Percentiles rank a stretch among this genome's conserved stretches.
phyloP scores from a whole-genome alignment of 2,329 filamentous ascomycete species.

The Aulographum hederae region DNA sequence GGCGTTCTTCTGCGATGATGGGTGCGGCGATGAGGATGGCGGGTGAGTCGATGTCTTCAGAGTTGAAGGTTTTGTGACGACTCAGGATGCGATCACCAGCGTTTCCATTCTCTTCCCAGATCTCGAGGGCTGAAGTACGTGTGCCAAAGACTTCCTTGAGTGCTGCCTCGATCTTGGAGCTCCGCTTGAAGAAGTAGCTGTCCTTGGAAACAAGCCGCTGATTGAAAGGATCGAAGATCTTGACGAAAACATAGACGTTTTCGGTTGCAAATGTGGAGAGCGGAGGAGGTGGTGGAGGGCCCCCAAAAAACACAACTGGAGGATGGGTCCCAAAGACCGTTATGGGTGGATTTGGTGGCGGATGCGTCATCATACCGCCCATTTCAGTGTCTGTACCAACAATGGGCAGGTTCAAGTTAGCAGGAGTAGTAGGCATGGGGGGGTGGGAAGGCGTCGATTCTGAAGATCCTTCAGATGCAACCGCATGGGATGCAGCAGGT shows the following conservation, averaged over 20 bases:
- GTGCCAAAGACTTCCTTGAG: too few species aligned
- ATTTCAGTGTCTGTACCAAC: too few species aligned
- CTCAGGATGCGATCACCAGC: conserved; percentile 11
- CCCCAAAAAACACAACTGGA: too few species aligned
- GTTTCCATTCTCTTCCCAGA: conserved; percentile 29
- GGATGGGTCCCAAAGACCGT: conserved; percentile 5
- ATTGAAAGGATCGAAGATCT: conserved; percentile 18
- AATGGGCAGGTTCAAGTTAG: too few species aligned
- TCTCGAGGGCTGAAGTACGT: too few species aligned
- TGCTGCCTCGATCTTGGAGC: too few species aligned
- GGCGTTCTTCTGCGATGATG: conserved; percentile 12
- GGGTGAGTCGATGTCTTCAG: conserved; percentile 9
- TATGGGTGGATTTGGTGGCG: background rate
- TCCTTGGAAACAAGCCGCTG: conserved; percentile 16
- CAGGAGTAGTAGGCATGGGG: too few species aligned
- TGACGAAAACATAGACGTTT: conserved; percentile 22
- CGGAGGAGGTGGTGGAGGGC: conserved; percentile 12
- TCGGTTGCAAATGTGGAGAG: conserved; percentile 7
- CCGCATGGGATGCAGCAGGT: too few species aligned
- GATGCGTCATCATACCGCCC: too few species aligned
- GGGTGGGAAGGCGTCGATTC: too few species aligned
- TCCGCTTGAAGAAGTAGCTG: conserved; percentile 15
- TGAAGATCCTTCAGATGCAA: too few species aligned
- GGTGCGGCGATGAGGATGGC: conserved; percentile 14
- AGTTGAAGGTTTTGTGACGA: conserved; percentile 13